Evolutionary conservation across 2,329 filamentous ascomycete genomes (phyloP).

Genomic region (Hypoxylon sp.): DNA sequence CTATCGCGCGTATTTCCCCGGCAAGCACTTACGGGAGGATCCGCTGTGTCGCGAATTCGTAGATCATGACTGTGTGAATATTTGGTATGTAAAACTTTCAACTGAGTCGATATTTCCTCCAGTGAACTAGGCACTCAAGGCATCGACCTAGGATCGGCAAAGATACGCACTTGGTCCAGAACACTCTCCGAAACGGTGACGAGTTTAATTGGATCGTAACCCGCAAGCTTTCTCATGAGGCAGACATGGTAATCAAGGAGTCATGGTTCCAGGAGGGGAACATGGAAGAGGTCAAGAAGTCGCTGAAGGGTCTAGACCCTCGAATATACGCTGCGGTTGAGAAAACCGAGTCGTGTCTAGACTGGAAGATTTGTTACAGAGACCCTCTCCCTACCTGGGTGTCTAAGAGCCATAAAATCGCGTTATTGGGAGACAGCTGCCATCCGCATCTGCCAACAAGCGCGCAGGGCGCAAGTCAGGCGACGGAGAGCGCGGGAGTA

Average conservation of each 20-base stretch:
- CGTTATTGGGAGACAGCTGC: conserved; percentile 67
- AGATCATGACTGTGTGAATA: conserved; percentile 61
- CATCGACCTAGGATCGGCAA: conserved; percentile 56
- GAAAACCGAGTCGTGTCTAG: conserved; percentile 62
- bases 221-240: conserved; percentile 60
- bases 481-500: conserved; percentile 66
- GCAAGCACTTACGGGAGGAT: conserved; percentile 55
- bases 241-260: conserved; percentile 62
- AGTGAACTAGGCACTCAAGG: neutral
- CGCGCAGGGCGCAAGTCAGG: conserved; percentile 68
- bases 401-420: conserved; percentile 64
- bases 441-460: conserved; percentile 69
- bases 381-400: conserved; percentile 68
- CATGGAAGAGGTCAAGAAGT: conserved; percentile 59
- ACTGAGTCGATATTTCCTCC: too few species aligned
- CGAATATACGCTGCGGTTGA: conserved; percentile 62
- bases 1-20: conserved; percentile 63
- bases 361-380: conserved; percentile 70
- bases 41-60: conserved; percentile 59
- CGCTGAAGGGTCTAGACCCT: conserved; percentile 59
- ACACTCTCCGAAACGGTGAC: conserved; percentile 59
- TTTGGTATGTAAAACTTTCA: conserved; percentile 52
- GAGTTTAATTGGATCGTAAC: conserved; percentile 65
- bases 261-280: conserved; percentile 65
- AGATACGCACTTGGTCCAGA: conserved; percentile 62